Evolutionary conservation across 2,329 filamentous ascomycete genomes (phyloP).

Genomic region (Penicillium decumbens): DNA sequence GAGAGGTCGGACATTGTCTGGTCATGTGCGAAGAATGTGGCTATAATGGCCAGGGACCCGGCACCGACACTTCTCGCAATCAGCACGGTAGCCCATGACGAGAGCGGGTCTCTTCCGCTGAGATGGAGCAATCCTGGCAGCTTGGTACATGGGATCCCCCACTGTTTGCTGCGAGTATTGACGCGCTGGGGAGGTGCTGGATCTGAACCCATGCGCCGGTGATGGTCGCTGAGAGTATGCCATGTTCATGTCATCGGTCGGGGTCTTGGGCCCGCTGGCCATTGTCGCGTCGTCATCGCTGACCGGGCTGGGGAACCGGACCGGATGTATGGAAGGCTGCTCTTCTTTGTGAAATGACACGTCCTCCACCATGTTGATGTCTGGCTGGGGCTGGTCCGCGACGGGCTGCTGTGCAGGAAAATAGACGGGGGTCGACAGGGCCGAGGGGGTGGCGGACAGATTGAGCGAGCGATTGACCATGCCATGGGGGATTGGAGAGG

Average conservation of each 20-base stretch:
- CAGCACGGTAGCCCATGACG: constrained; percentile 71
- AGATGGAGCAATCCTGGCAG: not conserved
- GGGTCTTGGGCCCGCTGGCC: constrained; percentile 3
- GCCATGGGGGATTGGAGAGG: constrained; percentile 29
- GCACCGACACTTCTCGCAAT: constrained; percentile 71
- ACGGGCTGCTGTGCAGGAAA: constrained; percentile 16
- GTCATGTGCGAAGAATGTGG: constrained; percentile 53
- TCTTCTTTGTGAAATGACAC: not conserved
- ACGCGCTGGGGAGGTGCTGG: not conserved
- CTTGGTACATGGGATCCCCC: not conserved
- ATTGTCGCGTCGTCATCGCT: constrained; percentile 29
- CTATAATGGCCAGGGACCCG: constrained; percentile 76
- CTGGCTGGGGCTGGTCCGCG: not conserved
- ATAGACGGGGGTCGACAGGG: constrained; percentile 30
- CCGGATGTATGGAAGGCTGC: constrained; percentile 1
- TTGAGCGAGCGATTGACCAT: constrained; percentile 30
- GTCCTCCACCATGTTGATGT: not conserved
- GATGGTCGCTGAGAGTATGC: constrained; percentile 5
- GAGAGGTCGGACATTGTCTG: not conserved
- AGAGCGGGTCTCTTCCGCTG: constrained; percentile 57
- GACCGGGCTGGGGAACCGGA: constrained; percentile 39
- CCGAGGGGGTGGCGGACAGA: constrained; percentile 27
- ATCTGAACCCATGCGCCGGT: not conserved
- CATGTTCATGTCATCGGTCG: constrained; percentile 20
- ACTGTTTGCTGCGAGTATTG: not conserved